Percentiles rank a stretch among this genome's conserved stretches.
Conservation (phyloP, 2,329 filamentous ascomycete genomes). For the Ceratocystis albifundus region DNA sequence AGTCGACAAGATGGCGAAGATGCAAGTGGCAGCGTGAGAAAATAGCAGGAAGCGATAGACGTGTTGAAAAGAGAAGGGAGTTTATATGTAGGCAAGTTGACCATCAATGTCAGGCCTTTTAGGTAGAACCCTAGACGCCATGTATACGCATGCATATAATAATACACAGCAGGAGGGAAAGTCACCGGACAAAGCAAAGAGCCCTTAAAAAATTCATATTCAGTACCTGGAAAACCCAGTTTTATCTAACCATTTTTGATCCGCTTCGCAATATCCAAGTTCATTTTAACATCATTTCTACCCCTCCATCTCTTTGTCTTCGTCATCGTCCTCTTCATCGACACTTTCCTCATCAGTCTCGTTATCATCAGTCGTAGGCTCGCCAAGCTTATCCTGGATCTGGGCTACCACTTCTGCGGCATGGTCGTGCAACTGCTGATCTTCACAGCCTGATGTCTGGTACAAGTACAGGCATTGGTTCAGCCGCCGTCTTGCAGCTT, state of each 20-base stretch:
- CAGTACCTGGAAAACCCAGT: conserved; percentile 1
- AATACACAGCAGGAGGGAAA: not conserved
- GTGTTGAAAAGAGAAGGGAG: not conserved
- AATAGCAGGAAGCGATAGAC: not conserved
- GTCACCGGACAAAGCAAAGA: conserved; percentile 6
- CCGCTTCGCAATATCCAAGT: not conserved
- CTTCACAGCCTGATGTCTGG: conserved; percentile 68
- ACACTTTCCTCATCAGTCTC: conserved; percentile 43
- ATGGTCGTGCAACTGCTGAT: conserved; percentile 65
- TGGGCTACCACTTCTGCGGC: conserved; percentile 56
- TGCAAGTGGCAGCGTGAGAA: conserved; percentile 51
- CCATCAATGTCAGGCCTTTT: not conserved
- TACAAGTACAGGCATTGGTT: conserved; percentile 73
- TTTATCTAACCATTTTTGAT: conserved; percentile 17
- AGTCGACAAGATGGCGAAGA: conserved; percentile 50
- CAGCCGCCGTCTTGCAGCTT: conserved; percentile 71
- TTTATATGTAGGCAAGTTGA: conserved; percentile 13
- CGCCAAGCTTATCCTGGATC: conserved; percentile 54
- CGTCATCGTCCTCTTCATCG: conserved; percentile 40
- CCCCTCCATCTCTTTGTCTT: conserved; percentile 48
- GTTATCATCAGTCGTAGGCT: conserved; percentile 44
- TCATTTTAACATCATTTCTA: conserved; percentile 22
- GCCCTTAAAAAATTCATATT: conserved; percentile 1
- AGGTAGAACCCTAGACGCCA: not conserved
- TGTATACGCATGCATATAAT: not conserved